Base-by-base conservation (phyloP, 2,329 filamentous ascomycete genomes). In the Aspergillus sp. region DNA sequence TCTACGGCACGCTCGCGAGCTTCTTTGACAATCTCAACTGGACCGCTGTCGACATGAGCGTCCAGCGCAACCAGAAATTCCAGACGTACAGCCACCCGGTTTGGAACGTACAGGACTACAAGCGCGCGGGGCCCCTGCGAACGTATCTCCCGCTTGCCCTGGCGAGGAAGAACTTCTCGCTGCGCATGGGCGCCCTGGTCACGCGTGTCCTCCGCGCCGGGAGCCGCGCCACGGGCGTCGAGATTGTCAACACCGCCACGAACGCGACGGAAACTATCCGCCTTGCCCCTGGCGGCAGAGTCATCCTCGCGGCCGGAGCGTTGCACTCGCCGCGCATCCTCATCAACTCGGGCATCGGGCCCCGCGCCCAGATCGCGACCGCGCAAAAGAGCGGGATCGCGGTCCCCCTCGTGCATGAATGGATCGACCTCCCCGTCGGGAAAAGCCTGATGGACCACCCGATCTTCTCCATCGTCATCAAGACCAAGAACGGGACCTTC, bases 301-400 rank as follows among this genome's bases (percentile, higher is more conserved):
- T 91, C 47, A 84, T 92, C 67, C 77, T 91, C 31, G 85, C 89
- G 19, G 86, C 88, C 1, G 89, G 89, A 53, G 79, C 88, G 1
- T 90, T 91, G 65, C 88, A 88, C 28, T 87, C 87, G 1, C 81
- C 88, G 22, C 89, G 89, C 76, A 80, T 92, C 51, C 81, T 91
- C 1, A 80, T 90, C 75, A 83, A 87, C 69, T 89, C 86, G 76
- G 87, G 89, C 67, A 91, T 89, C 63, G 89, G 88, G 3, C 87
- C 87, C 17, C 74, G 74, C 55, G 76, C 78, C 52, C 78, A 81
- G 70, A 76, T 82, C 53, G 69, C 71, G 50, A 71, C 78, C 28
- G 72, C 68, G 62, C 79, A 79, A 61, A 71, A 62, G 41, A 81
- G 82, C 63, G 79, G 80, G 1, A 58, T 74, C 15, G 78, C 75